Conservation (phyloP, 805 yeast genomes). For the Spathaspora arborariae region DNA sequence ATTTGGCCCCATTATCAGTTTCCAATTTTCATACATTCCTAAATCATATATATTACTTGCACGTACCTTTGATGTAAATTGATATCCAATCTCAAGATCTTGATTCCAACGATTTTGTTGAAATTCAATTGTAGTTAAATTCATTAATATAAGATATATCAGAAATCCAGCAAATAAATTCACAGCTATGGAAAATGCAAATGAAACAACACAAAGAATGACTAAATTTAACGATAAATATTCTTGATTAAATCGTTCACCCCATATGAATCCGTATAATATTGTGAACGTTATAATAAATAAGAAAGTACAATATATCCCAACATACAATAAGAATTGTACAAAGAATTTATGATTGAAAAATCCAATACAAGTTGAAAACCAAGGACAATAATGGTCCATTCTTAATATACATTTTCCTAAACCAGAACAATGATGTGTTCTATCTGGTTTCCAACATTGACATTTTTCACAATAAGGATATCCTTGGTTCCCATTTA, state of each 20-base stretch:
- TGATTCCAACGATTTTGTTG: conserved; percentile 52
- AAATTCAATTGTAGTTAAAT: conserved; percentile 80
- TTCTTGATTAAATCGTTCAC: conserved; percentile 34
- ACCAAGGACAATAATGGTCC: conserved; percentile 86
- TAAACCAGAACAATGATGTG: conserved; percentile 55
- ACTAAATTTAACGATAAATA: conserved; percentile 56
- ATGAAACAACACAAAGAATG: conserved; percentile 53
- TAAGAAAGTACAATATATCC: conserved; percentile 44
- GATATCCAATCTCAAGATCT: conserved; percentile 31
- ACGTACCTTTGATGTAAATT: conserved; percentile 35
- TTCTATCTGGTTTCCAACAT: conserved; percentile 58
- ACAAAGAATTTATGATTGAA: conserved; percentile 75
- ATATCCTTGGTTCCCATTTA: conserved; percentile 50
- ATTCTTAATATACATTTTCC: conserved; percentile 44
- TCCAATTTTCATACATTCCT: conserved; percentile 63
- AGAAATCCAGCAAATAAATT: conserved; percentile 52
- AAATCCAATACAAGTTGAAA: conserved; percentile 82
- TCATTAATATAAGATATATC: conserved; percentile 54
- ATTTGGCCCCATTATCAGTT: conserved; percentile 65
- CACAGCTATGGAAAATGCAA: conserved; percentile 50
- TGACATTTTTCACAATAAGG: conserved; percentile 54
- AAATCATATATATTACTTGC: conserved; percentile 74
- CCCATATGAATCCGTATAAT: conserved; percentile 46
- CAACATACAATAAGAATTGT: conserved; percentile 61
- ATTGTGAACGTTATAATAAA: conserved; percentile 37